These are phyloP conservation scores for Malassezia obtusa DNA, from an alignment of 1,284 basidiomycete species.

Conservation along the genomic window DNA sequence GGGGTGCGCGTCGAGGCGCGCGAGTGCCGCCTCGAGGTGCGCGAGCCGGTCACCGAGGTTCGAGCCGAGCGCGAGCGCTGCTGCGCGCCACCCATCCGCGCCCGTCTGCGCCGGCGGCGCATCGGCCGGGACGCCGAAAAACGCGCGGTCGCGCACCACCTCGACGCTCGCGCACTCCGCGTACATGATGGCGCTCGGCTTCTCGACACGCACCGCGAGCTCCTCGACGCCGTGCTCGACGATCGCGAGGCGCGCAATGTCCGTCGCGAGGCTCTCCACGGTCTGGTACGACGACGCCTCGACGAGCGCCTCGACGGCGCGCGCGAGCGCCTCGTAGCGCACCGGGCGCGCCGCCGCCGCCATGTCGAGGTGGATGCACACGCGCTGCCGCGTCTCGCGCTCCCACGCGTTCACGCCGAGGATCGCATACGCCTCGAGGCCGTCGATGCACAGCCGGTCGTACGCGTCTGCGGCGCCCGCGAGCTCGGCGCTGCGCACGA, in stretches of 20 bases:
- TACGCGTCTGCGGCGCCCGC: neutral
- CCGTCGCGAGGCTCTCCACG: conserved; percentile 63
- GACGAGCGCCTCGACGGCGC: conserved; percentile 49
- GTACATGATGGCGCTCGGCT: conserved; percentile 66
- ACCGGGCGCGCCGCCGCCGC: conserved; percentile 17
- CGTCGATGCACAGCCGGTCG: conserved; percentile 51
- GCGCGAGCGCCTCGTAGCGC: conserved; percentile 20
- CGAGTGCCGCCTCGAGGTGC: conserved; percentile 69
- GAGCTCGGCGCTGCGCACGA: conserved; percentile 23
- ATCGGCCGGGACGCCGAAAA: conserved; percentile 15
- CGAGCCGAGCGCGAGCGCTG: conserved; percentile 72
- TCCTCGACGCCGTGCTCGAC: conserved; percentile 27
- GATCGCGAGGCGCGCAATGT: conserved; percentile 55
- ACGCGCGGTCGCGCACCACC: conserved; percentile 54
- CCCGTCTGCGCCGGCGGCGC: neutral
- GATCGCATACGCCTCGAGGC: conserved; percentile 53
- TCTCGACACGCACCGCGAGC: conserved; percentile 57
- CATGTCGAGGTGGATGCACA: conserved; percentile 58
- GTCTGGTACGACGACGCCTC: conserved; percentile 58
- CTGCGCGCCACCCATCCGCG: conserved; percentile 44
- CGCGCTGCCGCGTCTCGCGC: conserved; percentile 59
- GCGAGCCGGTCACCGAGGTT: conserved; percentile 78
- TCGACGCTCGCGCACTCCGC: conserved; percentile 60
- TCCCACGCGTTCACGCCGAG: conserved; percentile 68
- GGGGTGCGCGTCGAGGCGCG: conserved; percentile 49